Base-by-base conservation (phyloP, 2,329 filamentous ascomycete species). In the Passalora sequoiae region DNA sequence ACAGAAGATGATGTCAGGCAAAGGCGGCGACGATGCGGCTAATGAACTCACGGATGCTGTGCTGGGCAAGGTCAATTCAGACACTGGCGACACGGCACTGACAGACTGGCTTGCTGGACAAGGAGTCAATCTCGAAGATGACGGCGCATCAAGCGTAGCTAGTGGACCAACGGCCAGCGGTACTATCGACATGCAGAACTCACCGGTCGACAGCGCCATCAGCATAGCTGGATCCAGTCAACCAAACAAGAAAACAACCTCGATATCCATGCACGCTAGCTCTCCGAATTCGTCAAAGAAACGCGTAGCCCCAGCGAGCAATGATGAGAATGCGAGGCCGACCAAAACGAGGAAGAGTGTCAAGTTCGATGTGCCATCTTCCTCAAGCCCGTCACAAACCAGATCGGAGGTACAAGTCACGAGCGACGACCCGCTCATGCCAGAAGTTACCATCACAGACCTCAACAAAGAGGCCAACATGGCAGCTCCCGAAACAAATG, bases 1-100 rank as follows among this genome's bases (percentile, higher is more conserved):
- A 4, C 60, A 65, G 51, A 65, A 70, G 38, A 71, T 74, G 69
- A 58, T 71, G 8, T 63, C 61, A 4, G 64, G 66, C 21, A 58
- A 68, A n/a, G 63, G 47, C 38, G 56, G 59, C 6, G 69, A 70
- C 37, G 69, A 69, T 12, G 65, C 69, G 43, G 59, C 66, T 13
- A 65, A 66, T 19, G 60, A 69, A 32, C 59, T 73, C 48, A 66
- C 69, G 20, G 65, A 66, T 25, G 63, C 62, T 8, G 59, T 73
- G 46, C 61, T 73, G 7, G 57, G 55, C 13, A 61, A 64, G 15
- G 60, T 57, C 2, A 54, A 52, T 8, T 54, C 51, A 13, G 59
- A 57, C 10, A 47, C 53, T 7, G 55, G 50, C 2, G 51, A 53
- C 16, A 55, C 47, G 12, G 60, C 55, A 12, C 49, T 64, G 27